Percentiles rank a stretch among this genome's conserved stretches.
phyloP scores from a whole-genome alignment of 1,284 basidiomycete species.

The Puccinia polysora region DNA sequence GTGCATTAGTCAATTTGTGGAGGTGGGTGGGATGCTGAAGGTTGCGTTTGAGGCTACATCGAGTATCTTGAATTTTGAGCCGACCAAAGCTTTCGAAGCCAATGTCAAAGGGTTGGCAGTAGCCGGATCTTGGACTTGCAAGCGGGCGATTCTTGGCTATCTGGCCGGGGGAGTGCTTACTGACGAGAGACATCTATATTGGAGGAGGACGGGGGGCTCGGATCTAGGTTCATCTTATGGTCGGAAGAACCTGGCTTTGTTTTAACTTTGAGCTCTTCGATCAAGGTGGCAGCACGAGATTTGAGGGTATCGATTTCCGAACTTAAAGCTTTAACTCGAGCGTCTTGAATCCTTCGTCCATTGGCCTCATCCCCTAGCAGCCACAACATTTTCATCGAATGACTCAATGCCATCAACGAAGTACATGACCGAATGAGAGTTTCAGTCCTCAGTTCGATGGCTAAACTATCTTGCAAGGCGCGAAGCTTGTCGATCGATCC shows the following conservation, averaged over 20 bases:
- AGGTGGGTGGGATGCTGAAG: no score
- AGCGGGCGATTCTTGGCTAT: no score
- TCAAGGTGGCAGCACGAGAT: conserved; percentile 1
- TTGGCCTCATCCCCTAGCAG: conserved; percentile 38
- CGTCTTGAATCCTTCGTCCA: conserved; percentile 17
- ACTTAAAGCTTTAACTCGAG: not conserved
- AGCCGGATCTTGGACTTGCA: no score
- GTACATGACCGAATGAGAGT: conserved; percentile 38
- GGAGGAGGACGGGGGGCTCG: not conserved
- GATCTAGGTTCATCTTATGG: conserved; percentile 11
- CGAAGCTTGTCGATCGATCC: conserved; percentile 29
- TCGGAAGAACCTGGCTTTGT: not conserved
- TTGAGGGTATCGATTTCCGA: conserved; percentile 19
- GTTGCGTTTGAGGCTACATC: no score
- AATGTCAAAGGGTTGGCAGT: no score
- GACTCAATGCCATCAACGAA: conserved; percentile 28
- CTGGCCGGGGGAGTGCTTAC: no score
- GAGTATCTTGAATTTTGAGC: no score
- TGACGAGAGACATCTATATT: no score
- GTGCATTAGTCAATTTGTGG: no score
- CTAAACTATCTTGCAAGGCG: conserved; percentile 39
- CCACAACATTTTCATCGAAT: conserved; percentile 43
- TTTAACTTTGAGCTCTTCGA: conserved; percentile 19
- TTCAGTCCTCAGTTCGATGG: conserved; percentile 40
- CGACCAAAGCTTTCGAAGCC: no score